phyloP scores from a whole-genome alignment of 306 rosid species.

The Arachis stenosperma region DNA sequence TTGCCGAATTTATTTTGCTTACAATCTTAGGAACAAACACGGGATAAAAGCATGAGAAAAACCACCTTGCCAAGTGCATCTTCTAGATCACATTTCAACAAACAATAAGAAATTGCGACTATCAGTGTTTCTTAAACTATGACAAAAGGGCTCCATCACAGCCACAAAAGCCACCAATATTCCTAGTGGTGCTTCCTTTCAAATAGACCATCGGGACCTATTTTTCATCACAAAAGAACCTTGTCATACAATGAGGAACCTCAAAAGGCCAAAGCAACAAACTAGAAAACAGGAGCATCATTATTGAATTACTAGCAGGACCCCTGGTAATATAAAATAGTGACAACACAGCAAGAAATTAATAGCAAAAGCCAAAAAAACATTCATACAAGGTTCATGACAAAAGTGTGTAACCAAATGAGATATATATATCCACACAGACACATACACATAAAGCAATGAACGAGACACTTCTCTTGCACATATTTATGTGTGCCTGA shows the following conservation, averaged over 20 bases:
- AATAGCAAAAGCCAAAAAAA: too few species aligned
- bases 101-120: conserved; percentile 27
- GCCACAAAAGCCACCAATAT: conserved; percentile 36
- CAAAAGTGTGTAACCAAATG: not conserved
- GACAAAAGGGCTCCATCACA: conserved; percentile 23
- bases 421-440: conserved; percentile 10
- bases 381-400: not conserved
- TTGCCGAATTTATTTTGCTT: conserved; percentile 38
- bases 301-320: conserved; percentile 5
- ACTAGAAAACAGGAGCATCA: conserved; percentile 11
- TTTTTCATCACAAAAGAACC: conserved; percentile 29
- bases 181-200: conserved; percentile 49
- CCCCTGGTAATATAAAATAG: conserved; percentile 6
- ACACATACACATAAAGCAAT: not conserved
- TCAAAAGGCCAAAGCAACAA: conserved; percentile 17
- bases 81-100: conserved; percentile 29
- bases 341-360: not conserved
- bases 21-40: conserved; percentile 19
- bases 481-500: not conserved
- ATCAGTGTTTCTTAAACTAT: conserved; percentile 23
- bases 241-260: conserved; percentile 34
- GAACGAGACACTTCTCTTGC: not conserved
- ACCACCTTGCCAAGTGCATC: conserved; percentile 35
- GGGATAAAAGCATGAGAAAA: conserved; percentile 20
- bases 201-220: conserved; percentile 62